Conservation (phyloP, 78 protist species). For the Reticulomyxa filosa region DNA sequence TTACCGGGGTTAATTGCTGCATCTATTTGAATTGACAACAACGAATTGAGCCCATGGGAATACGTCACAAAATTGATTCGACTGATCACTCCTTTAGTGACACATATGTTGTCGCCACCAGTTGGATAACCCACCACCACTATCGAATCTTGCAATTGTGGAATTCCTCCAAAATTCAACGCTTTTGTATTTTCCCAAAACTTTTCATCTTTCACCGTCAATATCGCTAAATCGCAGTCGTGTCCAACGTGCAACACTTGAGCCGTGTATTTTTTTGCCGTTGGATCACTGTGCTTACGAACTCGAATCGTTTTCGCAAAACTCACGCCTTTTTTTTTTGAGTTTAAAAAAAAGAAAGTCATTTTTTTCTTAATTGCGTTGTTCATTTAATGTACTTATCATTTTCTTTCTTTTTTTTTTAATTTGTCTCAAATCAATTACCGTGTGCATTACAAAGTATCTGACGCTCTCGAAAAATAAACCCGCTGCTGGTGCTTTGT, state of each 20-base stretch:
- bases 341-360: no score
- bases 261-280: neutral
- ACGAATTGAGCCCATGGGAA: no score
- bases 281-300: neutral
- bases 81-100: neutral
- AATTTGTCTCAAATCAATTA: no score
- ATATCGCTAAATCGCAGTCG: conserved; percentile 1
- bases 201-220: neutral
- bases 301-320: no score
- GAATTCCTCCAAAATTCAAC: neutral
- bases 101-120: neutral
- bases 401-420: no score
- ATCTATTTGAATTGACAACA: neutral
- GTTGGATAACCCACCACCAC: conserved; percentile 1
- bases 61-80: no score
- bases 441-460: no score
- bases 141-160: neutral
- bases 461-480: no score
- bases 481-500: no score
- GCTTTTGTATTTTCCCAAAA: neutral
- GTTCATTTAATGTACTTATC: no score
- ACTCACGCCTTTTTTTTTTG: no score
- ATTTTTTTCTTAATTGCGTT: no score
- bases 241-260: neutral
- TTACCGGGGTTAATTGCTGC: conserved; percentile 5